Base-by-base conservation (phyloP, 768 basidiomycete genomes). In the Leccinum longicurvipes region DNA sequence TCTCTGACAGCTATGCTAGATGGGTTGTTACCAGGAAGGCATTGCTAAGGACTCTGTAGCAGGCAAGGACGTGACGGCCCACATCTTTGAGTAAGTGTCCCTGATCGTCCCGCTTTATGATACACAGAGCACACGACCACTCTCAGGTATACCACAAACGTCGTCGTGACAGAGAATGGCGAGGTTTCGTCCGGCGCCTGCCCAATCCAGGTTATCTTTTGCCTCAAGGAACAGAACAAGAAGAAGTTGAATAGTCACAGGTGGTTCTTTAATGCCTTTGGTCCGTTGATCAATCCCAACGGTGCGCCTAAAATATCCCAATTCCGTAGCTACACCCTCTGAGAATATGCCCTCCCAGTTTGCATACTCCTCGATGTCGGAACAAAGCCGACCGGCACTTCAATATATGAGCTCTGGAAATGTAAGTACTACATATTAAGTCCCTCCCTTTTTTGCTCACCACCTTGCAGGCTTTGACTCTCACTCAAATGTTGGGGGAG, bases 251-350 rank as follows among this genome's bases (percentile, higher is more conserved):
- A 96, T 76, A 90, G 88, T 63, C 93, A 97, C 66, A 82, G 94
- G 19, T 97, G 94, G 94, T 96, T 96, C 79, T 96, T 97, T 81
- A 97, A 97, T 66, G 94, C 91, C 0, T 91, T 96, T 60, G 90
- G 91, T 21, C 91, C 93, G 24, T 77, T 95, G 54, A 81, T 96
- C 63, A 83, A 86, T 59, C 88, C 93, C 36, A 92, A 93, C 64
- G 88, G 89, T 86, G 50, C 31, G 74, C 41, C 8, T 24, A n/a
- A 48, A 50, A 28, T 12, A 8, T 17, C 15, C 25, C 6, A 3
- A 3, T 32, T 39, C 10, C 11, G 1, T 19, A 7, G 4, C 21
- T 15, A 44, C 31, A 47, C 21, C 41, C 10, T 34, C 53, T 59
- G 9, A 61, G 14, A 32, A 9, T 3, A 24, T 25, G 41, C 36